Evolutionary conservation across 176 grass and related monocot genomes (phyloP).

Genomic region (Poa annua): DNA sequence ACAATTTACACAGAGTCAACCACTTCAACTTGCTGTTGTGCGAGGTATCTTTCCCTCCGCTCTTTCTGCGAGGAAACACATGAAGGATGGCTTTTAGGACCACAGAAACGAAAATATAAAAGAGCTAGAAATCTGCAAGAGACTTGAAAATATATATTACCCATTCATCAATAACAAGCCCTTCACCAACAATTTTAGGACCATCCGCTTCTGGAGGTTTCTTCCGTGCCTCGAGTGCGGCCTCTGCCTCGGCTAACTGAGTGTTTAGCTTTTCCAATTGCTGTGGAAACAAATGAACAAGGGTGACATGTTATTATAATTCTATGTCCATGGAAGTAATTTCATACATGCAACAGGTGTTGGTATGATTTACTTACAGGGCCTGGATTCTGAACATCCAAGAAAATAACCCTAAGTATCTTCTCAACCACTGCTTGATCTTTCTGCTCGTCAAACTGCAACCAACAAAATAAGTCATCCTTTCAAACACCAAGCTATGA

Average conservation of each 20-base stretch:
- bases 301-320: conserved; percentile 9
- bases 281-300: conserved; percentile 49
- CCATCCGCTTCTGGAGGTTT: conserved; percentile 86
- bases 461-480: conserved; percentile 33
- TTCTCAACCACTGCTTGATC: conserved; percentile 87
- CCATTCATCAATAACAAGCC: conserved; percentile 97
- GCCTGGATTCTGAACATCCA: conserved; percentile 59
- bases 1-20: conserved; percentile 75
- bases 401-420: conserved; percentile 90
- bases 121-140: background rate
- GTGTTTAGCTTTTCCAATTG: conserved; percentile 93
- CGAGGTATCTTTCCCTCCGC: conserved; percentile 87
- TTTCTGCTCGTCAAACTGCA: conserved; percentile 94
- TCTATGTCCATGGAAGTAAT: conserved; percentile 1
- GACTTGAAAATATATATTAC: conserved; percentile 53
- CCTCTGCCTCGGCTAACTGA: conserved; percentile 87
- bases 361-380: conserved; percentile 61
- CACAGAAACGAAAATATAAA: conserved; percentile 11
- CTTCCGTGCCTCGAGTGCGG: conserved; percentile 80
- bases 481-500: conserved; percentile 6
- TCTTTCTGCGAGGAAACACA: conserved; percentile 71
- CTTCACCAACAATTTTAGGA: conserved; percentile 88
- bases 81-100: conserved; percentile 17
- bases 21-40: conserved; percentile 86
- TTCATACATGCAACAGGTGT: background rate